Evolutionary conservation across 495 filamentous ascomycete species (phyloP), one percentile per base, ranked within the genome.

Genomic region (Tetracladium setigerum): DNA sequence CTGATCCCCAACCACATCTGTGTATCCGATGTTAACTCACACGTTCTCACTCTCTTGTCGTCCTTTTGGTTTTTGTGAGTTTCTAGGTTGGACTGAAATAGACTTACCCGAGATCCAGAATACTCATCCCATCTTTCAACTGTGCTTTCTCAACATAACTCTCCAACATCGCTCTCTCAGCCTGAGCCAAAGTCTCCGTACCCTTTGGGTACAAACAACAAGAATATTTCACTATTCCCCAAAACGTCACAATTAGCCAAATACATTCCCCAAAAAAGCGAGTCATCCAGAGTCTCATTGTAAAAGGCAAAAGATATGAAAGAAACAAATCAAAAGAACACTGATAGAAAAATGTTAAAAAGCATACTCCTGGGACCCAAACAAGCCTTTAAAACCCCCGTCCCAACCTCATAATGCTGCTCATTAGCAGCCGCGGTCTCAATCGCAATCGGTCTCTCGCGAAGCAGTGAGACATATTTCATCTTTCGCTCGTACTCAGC

Each of bases 381-480:
- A 46, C 67, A 73, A 31, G 68, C 72, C 13, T 53, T 51, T 18
- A 83, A 64, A 44, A 82, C 70, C 5, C 73, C 74, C 2, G 78
- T 79, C 12, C 73, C 76, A 24, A 84, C 78, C 63, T 83, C 80
- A 57, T 84, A 84, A 58, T 84, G 81, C 66, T 83, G 78, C 44
- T 72, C 55, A 59, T 83, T 84, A 15, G 80, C 78, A 4, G 67
- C 58, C 3, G 67, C 69, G 2, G 77, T 79, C 60, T 82, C 78
- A 56, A 83, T 69, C 30, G 81, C 80, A 34, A 84, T 81, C 6
- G 77, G 75, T n/a, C 72, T 62, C 9, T 62, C 63, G 8, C 72
- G 67, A 60, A 78, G 62, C 13, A 64, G 58, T 38, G 74, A 58
- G 17, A 84, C 62, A 48, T 76, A 84, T 39, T 61, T 57, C 74